A percentile compares a stretch with the other conserved stretches of the same genome.
These are phyloP conservation scores for Noccaea bulbosa DNA, from an alignment of 345 rosid genomes.

Conservation along the genomic window DNA sequence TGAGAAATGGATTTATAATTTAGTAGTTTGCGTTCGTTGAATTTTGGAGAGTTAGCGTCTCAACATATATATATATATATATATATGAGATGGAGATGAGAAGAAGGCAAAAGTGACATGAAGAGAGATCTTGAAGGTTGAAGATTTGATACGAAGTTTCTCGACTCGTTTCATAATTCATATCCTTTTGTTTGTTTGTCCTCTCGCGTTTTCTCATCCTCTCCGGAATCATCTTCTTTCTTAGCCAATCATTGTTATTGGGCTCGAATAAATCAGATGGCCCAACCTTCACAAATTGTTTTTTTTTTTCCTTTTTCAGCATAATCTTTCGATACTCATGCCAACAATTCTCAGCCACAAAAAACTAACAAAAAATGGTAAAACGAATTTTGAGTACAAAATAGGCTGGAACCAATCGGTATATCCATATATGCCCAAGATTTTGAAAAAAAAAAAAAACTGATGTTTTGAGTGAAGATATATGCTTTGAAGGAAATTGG, in stretches of 20 bases:
- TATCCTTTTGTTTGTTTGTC: background rate
- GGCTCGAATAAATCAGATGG: background rate
- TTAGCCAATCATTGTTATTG: background rate
- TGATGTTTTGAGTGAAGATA: background rate
- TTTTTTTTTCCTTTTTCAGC: too few relatives aligned
- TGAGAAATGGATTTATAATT: background rate
- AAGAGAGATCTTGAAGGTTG: slow-evolving; percentile 33
- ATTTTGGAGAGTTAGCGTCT: background rate
- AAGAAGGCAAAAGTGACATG: slow-evolving; percentile 14
- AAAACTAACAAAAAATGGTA: slow-evolving; percentile 49
- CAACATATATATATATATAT: background rate
- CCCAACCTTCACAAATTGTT: background rate
- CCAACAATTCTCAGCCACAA: too few relatives aligned
- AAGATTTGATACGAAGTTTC: slow-evolving; percentile 44
- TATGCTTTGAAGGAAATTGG: background rate
- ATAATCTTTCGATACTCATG: too few relatives aligned
- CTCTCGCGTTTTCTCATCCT: slow-evolving; percentile 25
- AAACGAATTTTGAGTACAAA: slow-evolving; percentile 95
- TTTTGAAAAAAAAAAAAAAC: background rate
- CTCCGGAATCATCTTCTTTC: slow-evolving; percentile 33
- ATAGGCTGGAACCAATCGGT: slow-evolving; percentile 95
- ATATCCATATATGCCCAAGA: background rate
- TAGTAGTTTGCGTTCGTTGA: background rate
- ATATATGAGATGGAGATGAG: background rate
- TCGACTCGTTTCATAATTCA: slow-evolving; percentile 21